These are phyloP conservation scores for Umbelopsis ramanniana DNA, from an alignment of 192 early-diverging fungal species.

Conservation along the genomic window DNA sequence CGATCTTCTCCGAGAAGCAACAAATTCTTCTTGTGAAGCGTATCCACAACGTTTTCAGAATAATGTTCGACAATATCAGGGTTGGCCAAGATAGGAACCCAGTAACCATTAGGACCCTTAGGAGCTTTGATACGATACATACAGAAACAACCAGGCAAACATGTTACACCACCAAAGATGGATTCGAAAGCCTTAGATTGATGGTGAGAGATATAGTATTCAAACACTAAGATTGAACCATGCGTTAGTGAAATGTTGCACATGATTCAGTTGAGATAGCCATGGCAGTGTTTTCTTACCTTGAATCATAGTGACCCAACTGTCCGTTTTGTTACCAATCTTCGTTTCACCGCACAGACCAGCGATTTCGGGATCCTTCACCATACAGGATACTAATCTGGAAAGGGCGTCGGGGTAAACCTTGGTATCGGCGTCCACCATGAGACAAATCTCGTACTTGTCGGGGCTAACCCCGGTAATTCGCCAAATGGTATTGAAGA, in stretches of 20 bases:
- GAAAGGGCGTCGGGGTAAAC: conserved; percentile 73
- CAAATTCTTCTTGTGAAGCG: conserved; percentile 83
- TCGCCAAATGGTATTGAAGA: conserved; percentile 81
- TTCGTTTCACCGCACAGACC: conserved; percentile 95
- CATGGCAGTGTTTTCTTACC: conserved; percentile 16
- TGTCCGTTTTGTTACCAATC: conserved; percentile 87
- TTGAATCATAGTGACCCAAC: conserved; percentile 91
- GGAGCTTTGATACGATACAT: conserved; percentile 93
- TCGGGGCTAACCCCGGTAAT: conserved; percentile 83
- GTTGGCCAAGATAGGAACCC: conserved; percentile 82
- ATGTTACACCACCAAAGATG: conserved; percentile 93
- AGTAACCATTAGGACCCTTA: conserved; percentile 61
- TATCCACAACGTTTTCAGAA: conserved; percentile 75
- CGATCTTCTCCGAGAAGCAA: conserved; percentile 84
- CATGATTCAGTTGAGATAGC: no score
- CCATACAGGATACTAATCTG: conserved; percentile 81
- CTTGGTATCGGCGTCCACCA: conserved; percentile 70
- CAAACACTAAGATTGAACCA: conserved; percentile 67
- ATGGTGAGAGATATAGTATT: conserved; percentile 97
- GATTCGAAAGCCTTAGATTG: conserved; percentile 91
- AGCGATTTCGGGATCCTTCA: conserved; percentile 82
- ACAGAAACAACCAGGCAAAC: conserved; percentile 94
- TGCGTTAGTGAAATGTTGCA: not conserved
- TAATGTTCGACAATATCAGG: conserved; percentile 84
- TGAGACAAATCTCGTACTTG: conserved; percentile 69